Evolutionary conservation across 306 rosid species (phyloP), one percentile per base, ranked within the genome.

Genomic region (Mimosa bimucronata): DNA sequence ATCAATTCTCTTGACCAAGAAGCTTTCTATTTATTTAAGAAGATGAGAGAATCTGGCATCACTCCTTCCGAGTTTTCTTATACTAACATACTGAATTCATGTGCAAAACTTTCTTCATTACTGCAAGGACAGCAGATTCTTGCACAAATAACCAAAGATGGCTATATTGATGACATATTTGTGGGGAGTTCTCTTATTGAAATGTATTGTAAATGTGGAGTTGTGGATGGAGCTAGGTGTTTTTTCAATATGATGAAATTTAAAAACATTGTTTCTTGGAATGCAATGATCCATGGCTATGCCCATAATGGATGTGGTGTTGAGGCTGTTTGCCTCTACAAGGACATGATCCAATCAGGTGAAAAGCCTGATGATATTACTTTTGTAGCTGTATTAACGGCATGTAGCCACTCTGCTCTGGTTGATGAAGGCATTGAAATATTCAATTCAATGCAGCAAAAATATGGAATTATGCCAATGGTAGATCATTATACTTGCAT

Each of bases 231-330:
- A 52, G 97, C 90, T 31, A 83, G 85, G n/a, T 71, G 14, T 9
- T 84, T 77, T 76, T 92, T 92, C 19, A 77, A 89, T 69, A 64
- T 18, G 79, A 89, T 91, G 92, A 74, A 87, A 2, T 13, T 75
- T 77, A 91, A 77, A 88, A 92, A 85, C 77, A 87, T 86, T 16
- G 91, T 91, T 71, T 85, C 91, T 4, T 92, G 94, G 94, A 92
- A 92, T 68, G 94, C 88, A 79, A 91, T 92, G 96, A 91, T 92
- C 75, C 94, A 91, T 26, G 96, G 97, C 42, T 91, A 89, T 86
- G 97, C 97, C 15, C 91, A 92, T 55, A 92, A 88, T 78, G 96
- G 96, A 28, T 62, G 79, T 76, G 94, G 97, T 72, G 80, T 81
- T 31, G 85, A 89, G 52, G 96, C 96, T 75, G 83, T 91, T 73